These are phyloP conservation scores for Lactarius psammicola DNA, from an alignment of 768 basidiomycete species.

Conservation along the genomic window DNA sequence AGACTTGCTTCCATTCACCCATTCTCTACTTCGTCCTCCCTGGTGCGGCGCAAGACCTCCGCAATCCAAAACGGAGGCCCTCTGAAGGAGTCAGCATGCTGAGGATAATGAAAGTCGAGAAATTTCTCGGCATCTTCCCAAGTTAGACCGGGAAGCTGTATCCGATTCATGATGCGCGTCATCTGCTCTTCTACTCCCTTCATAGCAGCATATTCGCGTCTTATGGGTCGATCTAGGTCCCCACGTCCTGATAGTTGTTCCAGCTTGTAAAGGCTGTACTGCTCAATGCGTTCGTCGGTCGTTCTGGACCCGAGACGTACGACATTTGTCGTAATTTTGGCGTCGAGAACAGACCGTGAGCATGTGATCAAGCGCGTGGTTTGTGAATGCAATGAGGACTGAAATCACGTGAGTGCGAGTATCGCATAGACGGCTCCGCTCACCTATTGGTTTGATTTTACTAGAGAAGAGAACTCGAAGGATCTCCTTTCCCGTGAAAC, in stretches of 20 bases:
- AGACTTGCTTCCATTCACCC: conserved; percentile 18
- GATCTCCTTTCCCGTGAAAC: conserved; percentile 67
- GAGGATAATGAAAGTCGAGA: conserved; percentile 41
- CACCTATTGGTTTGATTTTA: conserved; percentile 50
- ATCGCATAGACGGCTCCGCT: neutral
- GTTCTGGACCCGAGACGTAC: no score
- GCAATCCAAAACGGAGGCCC: conserved; percentile 40
- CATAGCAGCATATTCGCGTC: no score
- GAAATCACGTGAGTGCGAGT: no score
- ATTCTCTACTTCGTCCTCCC: conserved; percentile 20
- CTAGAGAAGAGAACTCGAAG: conserved; percentile 59
- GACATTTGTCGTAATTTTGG: no score
- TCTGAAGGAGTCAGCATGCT: conserved; percentile 41
- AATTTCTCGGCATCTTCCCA: conserved; percentile 41
- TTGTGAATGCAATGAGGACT: no score
- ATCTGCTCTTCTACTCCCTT: no score
- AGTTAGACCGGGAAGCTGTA: conserved; percentile 21
- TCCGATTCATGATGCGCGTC: conserved; percentile 45
- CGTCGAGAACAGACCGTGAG: no score
- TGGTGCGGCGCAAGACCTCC: neutral
- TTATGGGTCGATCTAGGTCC: no score
- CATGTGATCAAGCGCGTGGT: no score
- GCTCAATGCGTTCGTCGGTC: no score
- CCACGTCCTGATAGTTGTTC: no score
- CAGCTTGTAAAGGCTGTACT: no score